Conservation (phyloP, 2,329 filamentous ascomycete species). For the Xenosphaeropsis pyriputrescens region DNA sequence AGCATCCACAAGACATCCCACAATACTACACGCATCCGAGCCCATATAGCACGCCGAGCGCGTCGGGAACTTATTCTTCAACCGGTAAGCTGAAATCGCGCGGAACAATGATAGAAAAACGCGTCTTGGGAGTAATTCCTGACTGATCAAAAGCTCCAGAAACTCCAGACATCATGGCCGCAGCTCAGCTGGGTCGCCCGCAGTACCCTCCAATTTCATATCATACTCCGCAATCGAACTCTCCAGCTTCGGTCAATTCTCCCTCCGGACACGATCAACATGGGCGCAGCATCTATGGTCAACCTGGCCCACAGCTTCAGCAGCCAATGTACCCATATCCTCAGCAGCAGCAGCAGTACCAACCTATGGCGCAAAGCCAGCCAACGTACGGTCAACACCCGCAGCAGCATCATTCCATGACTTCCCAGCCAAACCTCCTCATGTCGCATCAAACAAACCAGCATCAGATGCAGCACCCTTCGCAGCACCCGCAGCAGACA, state of each 20-base stretch:
- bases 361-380: constrained; percentile 45
- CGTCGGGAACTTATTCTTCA: constrained; percentile 72
- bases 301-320: constrained; percentile 63
- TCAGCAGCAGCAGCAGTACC: constrained; percentile 43
- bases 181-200: constrained; percentile 49
- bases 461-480: constrained; percentile 42
- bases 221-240: constrained; percentile 90
- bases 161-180: constrained; percentile 53
- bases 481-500: constrained; percentile 36
- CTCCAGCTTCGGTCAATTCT: constrained; percentile 83
- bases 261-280: constrained; percentile 82
- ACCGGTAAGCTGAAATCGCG: constrained; percentile 48
- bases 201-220: constrained; percentile 78
- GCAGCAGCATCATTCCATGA: constrained; percentile 38
- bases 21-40: constrained; percentile 75
- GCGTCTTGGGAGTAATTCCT: constrained; percentile 5
- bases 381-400: constrained; percentile 47
- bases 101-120: constrained; percentile 4
- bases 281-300: constrained; percentile 66
- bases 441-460: constrained; percentile 43
- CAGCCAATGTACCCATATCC: constrained; percentile 65
- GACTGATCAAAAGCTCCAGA: constrained; percentile 23
- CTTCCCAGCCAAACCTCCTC: constrained; percentile 50
- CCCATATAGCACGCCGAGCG: constrained; percentile 71
- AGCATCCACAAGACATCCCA: constrained; percentile 49